phyloP scores from a whole-genome alignment of 2,329 filamentous ascomycete genomes.

The Trichoderma brevicompactum region DNA sequence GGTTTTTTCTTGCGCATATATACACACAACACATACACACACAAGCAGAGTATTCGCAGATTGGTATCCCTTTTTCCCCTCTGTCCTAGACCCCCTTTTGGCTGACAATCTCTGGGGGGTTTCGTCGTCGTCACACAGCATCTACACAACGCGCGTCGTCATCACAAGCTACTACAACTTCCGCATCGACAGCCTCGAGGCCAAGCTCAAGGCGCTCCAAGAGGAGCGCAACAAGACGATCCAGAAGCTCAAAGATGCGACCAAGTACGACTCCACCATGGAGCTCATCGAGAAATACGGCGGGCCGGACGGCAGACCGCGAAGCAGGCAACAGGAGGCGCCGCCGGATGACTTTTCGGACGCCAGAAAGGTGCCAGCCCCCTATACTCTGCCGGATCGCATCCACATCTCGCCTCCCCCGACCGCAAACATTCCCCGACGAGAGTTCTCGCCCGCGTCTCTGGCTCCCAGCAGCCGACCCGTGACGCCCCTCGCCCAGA shows the following conservation, averaged over 20 bases:
- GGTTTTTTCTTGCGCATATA: background rate
- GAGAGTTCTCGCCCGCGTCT: slow-evolving; percentile 36
- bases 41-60: background rate
- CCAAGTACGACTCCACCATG: slow-evolving; percentile 93
- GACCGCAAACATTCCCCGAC: slow-evolving; percentile 62
- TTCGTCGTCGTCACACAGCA: slow-evolving; percentile 54
- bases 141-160: slow-evolving; percentile 72
- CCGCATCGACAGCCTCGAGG: slow-evolving; percentile 71
- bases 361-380: slow-evolving; percentile 27
- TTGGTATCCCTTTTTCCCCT: background rate
- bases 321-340: slow-evolving; percentile 40
- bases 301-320: slow-evolving; percentile 56
- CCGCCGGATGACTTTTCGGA: slow-evolving; percentile 11
- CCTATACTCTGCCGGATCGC: slow-evolving; percentile 39
- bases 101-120: slow-evolving; percentile 1
- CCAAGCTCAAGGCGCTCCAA: slow-evolving; percentile 73
- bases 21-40: background rate
- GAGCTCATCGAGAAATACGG: slow-evolving; percentile 95
- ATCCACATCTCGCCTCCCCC: slow-evolving; percentile 61
- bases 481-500: slow-evolving; percentile 5
- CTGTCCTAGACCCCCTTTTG: background rate
- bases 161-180: slow-evolving; percentile 78
- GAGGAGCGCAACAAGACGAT: slow-evolving; percentile 85
- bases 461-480: slow-evolving; percentile 28
- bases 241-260: slow-evolving; percentile 90